phyloP scores from a whole-genome alignment of 345 rosid species.

The Cardamine chenopodiifolia region DNA sequence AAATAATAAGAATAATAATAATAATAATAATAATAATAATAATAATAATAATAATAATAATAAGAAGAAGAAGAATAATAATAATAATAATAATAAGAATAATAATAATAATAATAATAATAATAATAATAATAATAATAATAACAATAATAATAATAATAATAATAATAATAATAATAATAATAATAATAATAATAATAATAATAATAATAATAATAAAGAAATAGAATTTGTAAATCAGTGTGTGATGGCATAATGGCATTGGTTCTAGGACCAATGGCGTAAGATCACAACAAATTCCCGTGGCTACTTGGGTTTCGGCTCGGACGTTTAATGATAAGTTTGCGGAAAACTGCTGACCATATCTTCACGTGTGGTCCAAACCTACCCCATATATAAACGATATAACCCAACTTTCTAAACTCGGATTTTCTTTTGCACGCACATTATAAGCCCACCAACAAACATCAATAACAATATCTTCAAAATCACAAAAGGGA shows the following conservation, averaged over 20 bases:
- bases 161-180: too few species aligned
- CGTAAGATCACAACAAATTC: background rate
- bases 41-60: too few species aligned
- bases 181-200: too few species aligned
- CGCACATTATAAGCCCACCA: slow-evolving; percentile 38
- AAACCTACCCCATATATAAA: slow-evolving; percentile 31
- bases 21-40: too few species aligned
- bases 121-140: too few species aligned
- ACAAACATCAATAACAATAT: slow-evolving; percentile 37
- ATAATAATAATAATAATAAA: too few species aligned
- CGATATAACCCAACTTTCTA: background rate
- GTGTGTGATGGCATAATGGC: background rate
- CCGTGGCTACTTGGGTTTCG: background rate
- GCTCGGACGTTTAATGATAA: background rate
- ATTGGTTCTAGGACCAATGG: background rate
- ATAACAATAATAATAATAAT: too few species aligned
- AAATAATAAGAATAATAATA: too few species aligned
- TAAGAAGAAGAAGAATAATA: too few species aligned
- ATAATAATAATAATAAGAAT: too few species aligned
- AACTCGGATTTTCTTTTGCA: slow-evolving; percentile 31
- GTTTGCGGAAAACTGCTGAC: background rate
- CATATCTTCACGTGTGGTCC: slow-evolving; percentile 27
- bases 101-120: too few species aligned
- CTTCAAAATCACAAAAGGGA: slow-evolving; percentile 45
- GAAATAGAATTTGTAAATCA: background rate